Evolutionary conservation across 495 filamentous ascomycete genomes (phyloP), one percentile per base, ranked within the genome.

Genomic region (Tricharina praecox): DNA sequence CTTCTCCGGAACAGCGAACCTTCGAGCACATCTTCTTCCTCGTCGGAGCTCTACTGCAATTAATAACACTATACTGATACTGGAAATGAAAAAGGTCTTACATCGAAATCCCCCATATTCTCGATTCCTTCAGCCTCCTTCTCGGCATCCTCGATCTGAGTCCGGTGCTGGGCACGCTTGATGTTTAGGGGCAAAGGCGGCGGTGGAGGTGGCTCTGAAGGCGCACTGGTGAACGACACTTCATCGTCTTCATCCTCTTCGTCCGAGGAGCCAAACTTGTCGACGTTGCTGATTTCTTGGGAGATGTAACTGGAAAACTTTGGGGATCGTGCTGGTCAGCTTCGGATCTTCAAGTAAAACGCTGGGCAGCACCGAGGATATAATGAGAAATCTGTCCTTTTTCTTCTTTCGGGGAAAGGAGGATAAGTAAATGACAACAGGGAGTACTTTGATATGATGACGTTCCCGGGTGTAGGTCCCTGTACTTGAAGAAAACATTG

Each of bases 211-310:
- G 55, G 56, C 4, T 59, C 56, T 26, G 52, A 55, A 15, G 56
- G 55, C n/a, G 55, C 56, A 1, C 45, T 52, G 10, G 51, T 42
- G 23, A 58, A 53, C 23, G 55, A 59, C 13, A 54, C 48, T 5
- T 56, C 52, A 13, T 54, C 52, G 11, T 53, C 51, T 41, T 52
- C 50, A 24, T 57, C 54, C 15, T 59, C 56, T 33, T 59, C 56
- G 36, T 59, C 55, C 1, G 56, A 59, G 23, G 55, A 59, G 25
- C 41, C 55, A 25, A 55, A 55, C 30, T 59, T 54, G 55, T 59
- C 55, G 56, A 59, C 56, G 43, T 59, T 59, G 45, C 36, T 59
- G 54, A 59, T 59, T 50, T 59, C 56, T 48, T 55, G 56, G 20
- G 56, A 59, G 46, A 59, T 59, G 42, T 59, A 59, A 19, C 43